Percentiles rank a stretch among this genome's conserved stretches.
Conservation (phyloP, 345 rosid genomes). For the Populus simonii region DNA sequence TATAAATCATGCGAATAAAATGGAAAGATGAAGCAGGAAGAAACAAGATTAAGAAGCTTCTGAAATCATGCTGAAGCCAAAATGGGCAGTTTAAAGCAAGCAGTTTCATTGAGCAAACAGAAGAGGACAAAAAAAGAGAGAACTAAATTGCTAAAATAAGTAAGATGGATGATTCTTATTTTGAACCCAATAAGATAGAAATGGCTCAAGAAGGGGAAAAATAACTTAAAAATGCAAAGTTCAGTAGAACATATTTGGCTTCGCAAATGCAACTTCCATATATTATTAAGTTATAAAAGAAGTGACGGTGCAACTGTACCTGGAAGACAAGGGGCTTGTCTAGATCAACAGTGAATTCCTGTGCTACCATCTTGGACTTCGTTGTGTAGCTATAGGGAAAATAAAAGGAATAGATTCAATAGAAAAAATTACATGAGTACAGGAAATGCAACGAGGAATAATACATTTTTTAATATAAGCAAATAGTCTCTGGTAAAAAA, state of each 20-base stretch:
- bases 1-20: too few relatives aligned
- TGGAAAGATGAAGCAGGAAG: too few relatives aligned
- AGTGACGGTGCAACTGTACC: conserved; percentile 38
- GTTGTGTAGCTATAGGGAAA: conserved; percentile 13
- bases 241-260: not conserved
- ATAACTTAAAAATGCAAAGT: not conserved
- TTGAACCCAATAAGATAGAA: too few relatives aligned
- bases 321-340: conserved; percentile 88
- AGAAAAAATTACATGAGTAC: not conserved
- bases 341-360: conserved; percentile 74
- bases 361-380: conserved; percentile 68
- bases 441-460: not conserved
- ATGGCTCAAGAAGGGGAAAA: too few relatives aligned
- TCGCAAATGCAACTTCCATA: not conserved
- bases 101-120: not conserved
- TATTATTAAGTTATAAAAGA: not conserved
- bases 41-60: too few relatives aligned
- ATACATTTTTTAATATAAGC: not conserved
- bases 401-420: not conserved
- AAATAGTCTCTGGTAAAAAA: not conserved
- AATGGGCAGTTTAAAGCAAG: not conserved
- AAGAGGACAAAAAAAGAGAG: not conserved
- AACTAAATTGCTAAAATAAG: too few relatives aligned
- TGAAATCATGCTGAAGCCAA: too few relatives aligned
- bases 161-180: too few relatives aligned